Percentiles rank a stretch among this genome's conserved stretches.
These are phyloP conservation scores for Umbelopsis sp. DNA, from an alignment of 192 early-diverging fungal genomes.

Conservation along the genomic window DNA sequence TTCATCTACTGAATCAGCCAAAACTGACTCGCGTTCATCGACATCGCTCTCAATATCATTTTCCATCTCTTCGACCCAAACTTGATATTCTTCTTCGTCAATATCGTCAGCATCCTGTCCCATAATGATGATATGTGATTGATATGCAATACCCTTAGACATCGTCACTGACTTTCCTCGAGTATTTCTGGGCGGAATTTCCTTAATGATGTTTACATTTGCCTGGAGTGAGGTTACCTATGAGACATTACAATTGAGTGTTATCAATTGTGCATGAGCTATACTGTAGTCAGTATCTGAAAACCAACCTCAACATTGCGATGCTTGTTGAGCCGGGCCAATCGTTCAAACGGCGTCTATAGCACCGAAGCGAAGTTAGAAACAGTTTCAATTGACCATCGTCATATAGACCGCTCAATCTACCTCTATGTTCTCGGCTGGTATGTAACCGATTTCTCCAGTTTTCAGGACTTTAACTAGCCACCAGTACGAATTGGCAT, in stretches of 20 bases:
- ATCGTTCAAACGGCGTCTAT: conserved; percentile 75
- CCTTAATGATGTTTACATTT: background rate
- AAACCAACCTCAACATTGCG: conserved; percentile 63
- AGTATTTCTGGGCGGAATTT: conserved; percentile 12
- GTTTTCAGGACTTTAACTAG: conserved; percentile 63
- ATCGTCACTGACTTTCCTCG: conserved; percentile 37
- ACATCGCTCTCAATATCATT: conserved; percentile 48
- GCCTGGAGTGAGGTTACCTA: background rate
- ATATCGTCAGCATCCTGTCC: conserved; percentile 32
- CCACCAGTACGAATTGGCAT: conserved; percentile 83
- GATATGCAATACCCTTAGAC: conserved; percentile 40
- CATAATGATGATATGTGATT: conserved; percentile 36
- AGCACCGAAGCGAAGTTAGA: background rate
- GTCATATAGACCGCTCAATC: background rate
- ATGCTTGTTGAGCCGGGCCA: conserved; percentile 77
- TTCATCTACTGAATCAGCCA: conserved; percentile 38
- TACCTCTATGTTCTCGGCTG: conserved; percentile 85
- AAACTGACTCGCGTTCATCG: conserved; percentile 35
- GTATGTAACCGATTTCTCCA: conserved; percentile 78
- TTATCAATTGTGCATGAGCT: background rate
- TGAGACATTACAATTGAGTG: background rate
- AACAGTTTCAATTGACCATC: background rate
- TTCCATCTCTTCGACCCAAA: conserved; percentile 47
- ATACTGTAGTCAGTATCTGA: background rate
- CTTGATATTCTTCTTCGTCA: conserved; percentile 48